Evolutionary conservation across 148 eudicot genomes (phyloP), one percentile per base, ranked within the genome.

Genomic region (Suaeda aralocaspica): DNA sequence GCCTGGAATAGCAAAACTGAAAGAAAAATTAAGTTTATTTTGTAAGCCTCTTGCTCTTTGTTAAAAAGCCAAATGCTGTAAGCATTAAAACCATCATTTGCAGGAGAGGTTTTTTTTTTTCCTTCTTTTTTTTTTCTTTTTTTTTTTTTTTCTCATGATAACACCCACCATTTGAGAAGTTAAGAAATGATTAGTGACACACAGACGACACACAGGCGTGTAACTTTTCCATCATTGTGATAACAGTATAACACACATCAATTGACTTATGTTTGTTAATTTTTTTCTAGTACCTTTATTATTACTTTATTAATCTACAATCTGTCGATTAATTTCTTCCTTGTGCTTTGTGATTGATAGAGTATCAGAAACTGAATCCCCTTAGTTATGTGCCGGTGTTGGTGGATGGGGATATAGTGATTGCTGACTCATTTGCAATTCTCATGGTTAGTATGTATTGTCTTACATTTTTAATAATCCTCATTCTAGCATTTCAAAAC

Each of bases 381-480:
- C 66, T 88, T 31, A 79, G 96, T 36, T 82, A 72, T 60, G 96
- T 92, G 42, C 96, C 98, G 4, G 88, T 77, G 70, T 75, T 90
- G 88, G 87, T 81, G 50, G 94, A 90, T 80, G 96, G 75, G 34
- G 90, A 87, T 71, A 48, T 74, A 57, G 86, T 84, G 45, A 13
- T 90, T 70, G 78, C 88, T 7, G 98, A 93, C 74, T 93, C 98
- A 60, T 84, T 87, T 75, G 98, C 98, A 29, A 90, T 93, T 46
- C 52, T 93, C 66, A 70, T 90, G 98, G 98, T 87, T 64, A 67
- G 88, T 73, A 51, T 50, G 39, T 64, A 3, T 30, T 9, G 64
- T 51, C 41, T 21, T 1, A 30, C 13, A 31, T 24, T 5, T 51
- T 67, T 26, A 59, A 28, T 19, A 46, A 29, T 41, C 56, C 50